Evolutionary conservation across 2,329 filamentous ascomycete genomes (phyloP).

Genomic region (Aspergillus fischeri): DNA sequence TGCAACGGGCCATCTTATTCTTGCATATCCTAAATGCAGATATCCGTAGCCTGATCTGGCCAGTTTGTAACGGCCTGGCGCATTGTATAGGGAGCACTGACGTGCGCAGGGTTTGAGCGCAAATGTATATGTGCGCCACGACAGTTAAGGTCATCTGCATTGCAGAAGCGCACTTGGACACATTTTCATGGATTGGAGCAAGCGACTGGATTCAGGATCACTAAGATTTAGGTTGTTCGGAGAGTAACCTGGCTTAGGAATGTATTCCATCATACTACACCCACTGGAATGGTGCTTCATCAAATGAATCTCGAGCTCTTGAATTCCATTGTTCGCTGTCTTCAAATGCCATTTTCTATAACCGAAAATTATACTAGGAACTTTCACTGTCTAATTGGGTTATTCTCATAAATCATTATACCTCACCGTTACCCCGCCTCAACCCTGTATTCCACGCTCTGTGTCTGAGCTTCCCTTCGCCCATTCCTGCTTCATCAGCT

Average conservation of each 20-base stretch:
- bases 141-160: neutral
- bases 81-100: no score
- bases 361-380: neutral
- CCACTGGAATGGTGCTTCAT: neutral
- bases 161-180: conserved; percentile 27
- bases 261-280: neutral
- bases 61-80: no score
- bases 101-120: no score
- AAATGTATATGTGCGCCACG: conserved; percentile 13
- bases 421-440: neutral
- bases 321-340: no score
- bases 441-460: neutral
- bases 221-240: conserved; percentile 26
- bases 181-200: conserved; percentile 20
- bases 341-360: neutral
- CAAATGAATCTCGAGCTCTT: neutral
- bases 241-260: conserved; percentile 13
- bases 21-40: no score
- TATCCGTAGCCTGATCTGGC: no score
- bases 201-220: conserved; percentile 32
- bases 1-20: no score
- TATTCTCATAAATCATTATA: neutral
- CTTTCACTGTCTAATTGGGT: neutral
- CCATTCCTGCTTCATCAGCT: conserved; percentile 21
- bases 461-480: neutral